phyloP scores from a whole-genome alignment of 1,284 basidiomycete species.

The Ceratobasidium sp. region DNA sequence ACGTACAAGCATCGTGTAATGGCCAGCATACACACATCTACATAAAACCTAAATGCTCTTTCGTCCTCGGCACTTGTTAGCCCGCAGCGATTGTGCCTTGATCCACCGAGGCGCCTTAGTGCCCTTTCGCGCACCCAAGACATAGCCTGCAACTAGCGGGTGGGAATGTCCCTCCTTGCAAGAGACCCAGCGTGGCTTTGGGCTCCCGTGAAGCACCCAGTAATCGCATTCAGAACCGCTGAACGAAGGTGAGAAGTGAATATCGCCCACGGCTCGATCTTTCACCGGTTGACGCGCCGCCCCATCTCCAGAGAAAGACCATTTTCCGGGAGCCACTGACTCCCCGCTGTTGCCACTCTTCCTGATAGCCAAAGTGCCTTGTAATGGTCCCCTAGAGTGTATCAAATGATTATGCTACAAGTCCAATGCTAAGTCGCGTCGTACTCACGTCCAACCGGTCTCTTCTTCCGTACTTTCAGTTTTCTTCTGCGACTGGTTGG shows the following conservation, averaged over 20 bases:
- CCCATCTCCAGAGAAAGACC: background rate
- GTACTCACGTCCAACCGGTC: too few species aligned
- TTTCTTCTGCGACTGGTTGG: too few species aligned
- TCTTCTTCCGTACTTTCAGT: too few species aligned
- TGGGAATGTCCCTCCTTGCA: conserved; percentile 1
- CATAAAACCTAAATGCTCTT: too few species aligned
- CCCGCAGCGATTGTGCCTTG: background rate
- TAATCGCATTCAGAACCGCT: background rate
- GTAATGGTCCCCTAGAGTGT: too few species aligned
- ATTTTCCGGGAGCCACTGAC: background rate
- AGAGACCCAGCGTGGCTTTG: background rate
- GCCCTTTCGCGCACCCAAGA: background rate
- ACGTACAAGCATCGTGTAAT: too few species aligned
- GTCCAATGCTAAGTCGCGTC: too few species aligned
- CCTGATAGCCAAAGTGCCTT: background rate
- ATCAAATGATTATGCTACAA: too few species aligned
- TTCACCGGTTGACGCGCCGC: background rate
- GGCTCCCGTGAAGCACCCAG: background rate
- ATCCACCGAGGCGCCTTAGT: background rate
- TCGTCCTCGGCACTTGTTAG: background rate
- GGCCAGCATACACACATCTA: too few species aligned
- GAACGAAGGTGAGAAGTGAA: conserved; percentile 1
- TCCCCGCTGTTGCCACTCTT: background rate
- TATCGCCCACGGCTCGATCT: background rate
- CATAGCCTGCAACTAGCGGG: background rate